phyloP scores from a whole-genome alignment of 768 basidiomycete genomes.

The Tylopilus vinaceipallidus region DNA sequence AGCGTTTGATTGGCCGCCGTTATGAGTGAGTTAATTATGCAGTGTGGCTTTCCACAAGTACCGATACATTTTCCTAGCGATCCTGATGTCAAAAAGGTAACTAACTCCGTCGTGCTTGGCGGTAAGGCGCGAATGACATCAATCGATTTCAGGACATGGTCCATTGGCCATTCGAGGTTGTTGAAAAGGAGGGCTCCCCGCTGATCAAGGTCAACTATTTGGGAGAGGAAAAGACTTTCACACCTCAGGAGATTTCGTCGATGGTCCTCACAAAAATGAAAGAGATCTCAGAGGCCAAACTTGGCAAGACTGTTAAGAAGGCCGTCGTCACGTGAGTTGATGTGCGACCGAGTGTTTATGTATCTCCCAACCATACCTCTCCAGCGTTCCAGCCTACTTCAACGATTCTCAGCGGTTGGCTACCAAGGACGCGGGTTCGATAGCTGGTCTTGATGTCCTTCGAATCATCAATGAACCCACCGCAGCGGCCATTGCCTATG shows the following conservation, averaged over 20 bases:
- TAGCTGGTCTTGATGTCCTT: conserved; percentile 97
- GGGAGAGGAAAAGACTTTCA: conserved; percentile 92
- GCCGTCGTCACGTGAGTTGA: conserved; percentile 91
- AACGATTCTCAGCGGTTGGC: conserved; percentile 99
- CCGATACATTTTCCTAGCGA: conserved; percentile 49
- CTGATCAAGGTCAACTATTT: conserved; percentile 96
- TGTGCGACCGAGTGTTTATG: neutral
- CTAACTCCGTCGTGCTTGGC: neutral
- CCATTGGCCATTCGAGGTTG: conserved; percentile 97
- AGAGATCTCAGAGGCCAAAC: conserved; percentile 98
- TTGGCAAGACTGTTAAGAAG: conserved; percentile 97
- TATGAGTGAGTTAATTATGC: conserved; percentile 66
- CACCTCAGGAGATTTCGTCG: conserved; percentile 98
- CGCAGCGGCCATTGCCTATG: conserved; percentile 98
- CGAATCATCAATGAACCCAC: conserved; percentile 99
- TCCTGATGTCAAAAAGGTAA: conserved; percentile 87
- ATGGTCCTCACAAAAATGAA: conserved; percentile 99
- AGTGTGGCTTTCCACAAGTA: neutral
- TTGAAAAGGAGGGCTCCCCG: conserved; percentile 96
- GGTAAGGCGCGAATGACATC: neutral
- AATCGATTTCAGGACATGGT: conserved; percentile 68
- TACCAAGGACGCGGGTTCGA: conserved; percentile 98
- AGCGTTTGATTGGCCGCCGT: conserved; percentile 96
- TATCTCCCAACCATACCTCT: conserved; percentile 2
- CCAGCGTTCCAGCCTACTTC: conserved; percentile 96